These are phyloP conservation scores for Podaxis rugospora DNA, from an alignment of 768 basidiomycete species.

Conservation along the genomic window DNA sequence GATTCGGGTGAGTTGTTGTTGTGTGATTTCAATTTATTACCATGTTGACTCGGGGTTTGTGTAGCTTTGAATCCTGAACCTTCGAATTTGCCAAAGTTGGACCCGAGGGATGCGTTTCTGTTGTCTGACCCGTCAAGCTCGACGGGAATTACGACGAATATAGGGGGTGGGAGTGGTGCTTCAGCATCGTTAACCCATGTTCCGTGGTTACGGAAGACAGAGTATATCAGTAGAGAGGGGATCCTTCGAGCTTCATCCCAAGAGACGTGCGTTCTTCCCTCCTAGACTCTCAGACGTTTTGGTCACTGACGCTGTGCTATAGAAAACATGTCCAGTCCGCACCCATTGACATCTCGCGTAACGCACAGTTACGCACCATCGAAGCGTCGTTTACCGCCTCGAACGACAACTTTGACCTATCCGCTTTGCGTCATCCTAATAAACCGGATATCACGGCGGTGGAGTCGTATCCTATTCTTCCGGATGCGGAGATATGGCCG, in stretches of 20 bases:
- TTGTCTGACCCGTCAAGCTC: conserved; percentile 60
- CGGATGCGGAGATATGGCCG: conserved; percentile 84
- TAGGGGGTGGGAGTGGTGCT: conserved; percentile 31
- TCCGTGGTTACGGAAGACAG: conserved; percentile 89
- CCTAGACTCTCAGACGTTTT: conserved; percentile 1
- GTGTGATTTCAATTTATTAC: background rate
- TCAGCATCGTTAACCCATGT: conserved; percentile 61
- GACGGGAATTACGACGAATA: conserved; percentile 36
- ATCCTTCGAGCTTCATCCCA: conserved; percentile 36
- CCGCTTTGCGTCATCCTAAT: conserved; percentile 67
- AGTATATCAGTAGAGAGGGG: conserved; percentile 71
- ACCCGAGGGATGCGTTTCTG: conserved; percentile 74
- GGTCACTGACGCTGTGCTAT: background rate
- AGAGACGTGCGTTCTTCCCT: conserved; percentile 48
- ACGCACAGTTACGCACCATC: conserved; percentile 73
- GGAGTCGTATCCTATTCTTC: conserved; percentile 79
- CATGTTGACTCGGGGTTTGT: background rate
- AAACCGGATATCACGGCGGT: conserved; percentile 72
- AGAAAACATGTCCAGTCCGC: conserved; percentile 47
- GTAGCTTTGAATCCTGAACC: conserved; percentile 63
- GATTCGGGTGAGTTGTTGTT: conserved; percentile 46
- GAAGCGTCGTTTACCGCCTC: conserved; percentile 71
- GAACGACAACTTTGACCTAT: conserved; percentile 56
- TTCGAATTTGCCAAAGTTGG: conserved; percentile 51
- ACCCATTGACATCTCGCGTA: conserved; percentile 66